Percentiles rank a stretch among this genome's conserved stretches.
phyloP scores from a whole-genome alignment of 2,329 filamentous ascomycete species.

The Talaromyces atroroseus region DNA sequence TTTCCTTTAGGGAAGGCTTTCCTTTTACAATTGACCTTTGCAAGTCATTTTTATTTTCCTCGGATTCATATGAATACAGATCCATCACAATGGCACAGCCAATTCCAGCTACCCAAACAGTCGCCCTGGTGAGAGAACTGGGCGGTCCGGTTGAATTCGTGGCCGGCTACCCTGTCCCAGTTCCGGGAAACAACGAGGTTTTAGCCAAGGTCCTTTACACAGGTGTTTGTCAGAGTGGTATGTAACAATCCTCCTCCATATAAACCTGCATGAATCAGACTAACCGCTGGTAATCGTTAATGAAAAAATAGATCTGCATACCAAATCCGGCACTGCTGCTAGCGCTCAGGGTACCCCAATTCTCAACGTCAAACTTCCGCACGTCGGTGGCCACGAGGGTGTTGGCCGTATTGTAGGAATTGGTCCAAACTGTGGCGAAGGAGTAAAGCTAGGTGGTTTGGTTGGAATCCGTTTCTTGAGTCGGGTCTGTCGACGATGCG shows the following conservation, averaged over 20 bases:
- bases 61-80: not conserved
- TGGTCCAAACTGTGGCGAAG: slow-evolving; percentile 30
- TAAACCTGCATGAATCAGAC: not conserved
- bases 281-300: not conserved
- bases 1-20: not conserved
- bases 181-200: slow-evolving; percentile 37
- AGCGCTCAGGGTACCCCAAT: slow-evolving; percentile 38
- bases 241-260: slow-evolving; percentile 9
- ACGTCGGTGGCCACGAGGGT: slow-evolving; percentile 45
- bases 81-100: slow-evolving; percentile 1
- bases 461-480: slow-evolving; percentile 43
- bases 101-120: slow-evolving; percentile 30
- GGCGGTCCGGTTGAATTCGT: slow-evolving; percentile 38
- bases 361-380: slow-evolving; percentile 41
- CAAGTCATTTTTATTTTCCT: not conserved
- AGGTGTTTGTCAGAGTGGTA: slow-evolving; percentile 43
- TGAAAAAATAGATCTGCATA: slow-evolving; percentile 32
- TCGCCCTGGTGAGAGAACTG: slow-evolving; percentile 37
- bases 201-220: slow-evolving; percentile 43
- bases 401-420: slow-evolving; percentile 39
- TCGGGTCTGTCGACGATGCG: slow-evolving; percentile 40
- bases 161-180: slow-evolving; percentile 38
- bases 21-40: not conserved
- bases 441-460: slow-evolving; percentile 33
- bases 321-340: slow-evolving; percentile 35